A percentile compares a stretch with the other conserved stretches of the same genome.
These are phyloP conservation scores for Wallacemonas rigidus DNA, from an alignment of 208 protist species.

Conservation along the genomic window DNA sequence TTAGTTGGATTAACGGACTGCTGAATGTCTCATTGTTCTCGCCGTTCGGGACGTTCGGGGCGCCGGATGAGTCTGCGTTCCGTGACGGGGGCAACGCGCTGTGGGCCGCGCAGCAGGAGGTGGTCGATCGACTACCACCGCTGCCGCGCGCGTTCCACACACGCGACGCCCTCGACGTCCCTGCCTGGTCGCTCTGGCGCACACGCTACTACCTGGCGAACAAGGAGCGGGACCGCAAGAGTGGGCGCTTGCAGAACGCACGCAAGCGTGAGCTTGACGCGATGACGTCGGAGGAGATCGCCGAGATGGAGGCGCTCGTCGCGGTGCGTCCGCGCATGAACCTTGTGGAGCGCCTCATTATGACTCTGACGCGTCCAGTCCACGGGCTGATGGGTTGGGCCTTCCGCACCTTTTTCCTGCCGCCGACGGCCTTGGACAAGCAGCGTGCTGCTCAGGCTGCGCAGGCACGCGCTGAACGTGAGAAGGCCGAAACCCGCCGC, in stretches of 20 bases:
- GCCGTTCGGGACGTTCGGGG: slow-evolving; percentile 45
- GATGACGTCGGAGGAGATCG: not conserved
- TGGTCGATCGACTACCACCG: slow-evolving; percentile 50
- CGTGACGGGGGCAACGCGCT: slow-evolving; percentile 34
- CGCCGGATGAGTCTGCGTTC: slow-evolving; percentile 34
- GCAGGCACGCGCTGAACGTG: not conserved
- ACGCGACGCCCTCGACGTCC: slow-evolving; percentile 35
- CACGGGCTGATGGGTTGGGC: slow-evolving; percentile 34
- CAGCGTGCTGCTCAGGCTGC: slow-evolving; percentile 5
- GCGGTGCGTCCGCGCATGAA: slow-evolving; percentile 15
- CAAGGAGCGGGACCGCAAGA: slow-evolving; percentile 7
- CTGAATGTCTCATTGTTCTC: slow-evolving; percentile 57
- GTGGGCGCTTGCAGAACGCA: not conserved
- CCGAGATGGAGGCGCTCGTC: slow-evolving; percentile 12
- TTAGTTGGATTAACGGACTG: slow-evolving; percentile 73
- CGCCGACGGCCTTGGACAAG: slow-evolving; percentile 14
- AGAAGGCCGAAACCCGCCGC: slow-evolving; percentile 3
- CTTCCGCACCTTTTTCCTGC: slow-evolving; percentile 52
- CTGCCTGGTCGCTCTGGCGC: slow-evolving; percentile 55
- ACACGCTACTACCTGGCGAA: slow-evolving; percentile 27
- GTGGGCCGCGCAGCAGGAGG: slow-evolving; percentile 36
- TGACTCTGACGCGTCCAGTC: slow-evolving; percentile 37
- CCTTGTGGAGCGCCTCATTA: slow-evolving; percentile 21
- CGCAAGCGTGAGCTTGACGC: not conserved
- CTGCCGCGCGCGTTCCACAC: slow-evolving; percentile 41